Evolutionary conservation across 2,329 filamentous ascomycete genomes (phyloP), one percentile per base, ranked within the genome.

Genomic region (Talaromyces marneffei): DNA sequence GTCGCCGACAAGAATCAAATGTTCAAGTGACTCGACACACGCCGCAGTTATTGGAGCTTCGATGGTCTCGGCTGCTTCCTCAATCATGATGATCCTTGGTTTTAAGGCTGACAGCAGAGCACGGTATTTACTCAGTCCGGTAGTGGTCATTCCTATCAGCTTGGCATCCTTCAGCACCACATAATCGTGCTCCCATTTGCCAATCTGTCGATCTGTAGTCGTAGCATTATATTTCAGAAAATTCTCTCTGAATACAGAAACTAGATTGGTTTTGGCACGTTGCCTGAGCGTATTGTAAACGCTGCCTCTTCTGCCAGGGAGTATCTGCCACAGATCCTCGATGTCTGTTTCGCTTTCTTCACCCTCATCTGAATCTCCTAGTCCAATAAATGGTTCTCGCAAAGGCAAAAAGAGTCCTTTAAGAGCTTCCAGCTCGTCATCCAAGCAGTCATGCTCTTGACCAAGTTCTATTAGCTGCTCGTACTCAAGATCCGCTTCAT

Each of bases 91-190:
- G 3, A 90, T 79, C 25, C 80, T 84, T 0, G 91, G 89, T 29
- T 83, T 79, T 4, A 93, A 70, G 1, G 84, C 83, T 0, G 86
- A 80, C 23, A 95, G 78, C 2, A 93, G 78, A 0, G 82, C 84
- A 3, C 90, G 85, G 64, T 94, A 93, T 67, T 95, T 95, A 73
- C 87, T 87, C 8, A 95, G 71, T 0, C 91, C 90, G 0, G 91
- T 95, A 0, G 89, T 92, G 0, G 91, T 96, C 79, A 87, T 82
- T 8, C 86, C 86, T 57, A 88, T 80, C 27, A 88, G 71, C 60
- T 80, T 83, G 4, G 83, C 77, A 56, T 83, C 83, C 35, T 83
- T 82, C 3, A 93, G 75, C 25, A 90, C 79, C 23, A 82, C 75
- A 8, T 81, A 74, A 62, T 91, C 84, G 37, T 79, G 78, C 62